Evolutionary conservation across 805 yeast genomes (phyloP), one percentile per base, ranked within the genome.

Genomic region (Kazachstania kunashirensis): DNA sequence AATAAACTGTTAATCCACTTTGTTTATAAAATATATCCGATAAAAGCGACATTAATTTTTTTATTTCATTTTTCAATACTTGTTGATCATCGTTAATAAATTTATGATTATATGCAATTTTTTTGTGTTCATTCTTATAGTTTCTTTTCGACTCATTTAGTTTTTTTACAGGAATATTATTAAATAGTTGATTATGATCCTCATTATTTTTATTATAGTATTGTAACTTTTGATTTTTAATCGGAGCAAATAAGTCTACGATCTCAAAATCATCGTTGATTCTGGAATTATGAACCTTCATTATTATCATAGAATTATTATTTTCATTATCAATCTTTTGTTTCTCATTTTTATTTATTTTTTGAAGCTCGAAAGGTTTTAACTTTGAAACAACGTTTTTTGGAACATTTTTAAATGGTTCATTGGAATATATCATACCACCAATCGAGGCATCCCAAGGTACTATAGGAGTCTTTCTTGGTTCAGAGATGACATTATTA

Each of bases 291-390:
- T 61, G 62, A 10, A 59, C 56, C 36, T 48, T 55, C 48, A 60
- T 44, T 12, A 41, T 46, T 4, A 59, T 53, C 43, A 85, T 38
- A 31, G 25, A 26, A 11, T 31, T 27, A 2, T 20, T 5, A 25
- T 4, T 25, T n/a, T 27, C 12, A 20, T 25, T 16, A 24, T 16
- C 21, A 68, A 57, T 77, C 84, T 75, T 68, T 73, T 78, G 68
- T 84, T 73, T 63, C 15, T 14, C 83, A 11, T 14, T 18, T 5
- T 13, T 73, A 7, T 23, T 31, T 12, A 73, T 77, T 77, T 63
- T 77, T 71, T 57, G 73, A 31, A 58, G 37, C 37, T 47, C 50
- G 43, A 61, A 66, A 0, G 70, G 68, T 18, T 55, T 59, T 25
- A 66, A 42, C 21, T 51, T 50, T 11, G 49, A 46, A 0, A 67